Conservation (phyloP, 805 yeast genomes). For the Barnettozyma sucrosica region DNA sequence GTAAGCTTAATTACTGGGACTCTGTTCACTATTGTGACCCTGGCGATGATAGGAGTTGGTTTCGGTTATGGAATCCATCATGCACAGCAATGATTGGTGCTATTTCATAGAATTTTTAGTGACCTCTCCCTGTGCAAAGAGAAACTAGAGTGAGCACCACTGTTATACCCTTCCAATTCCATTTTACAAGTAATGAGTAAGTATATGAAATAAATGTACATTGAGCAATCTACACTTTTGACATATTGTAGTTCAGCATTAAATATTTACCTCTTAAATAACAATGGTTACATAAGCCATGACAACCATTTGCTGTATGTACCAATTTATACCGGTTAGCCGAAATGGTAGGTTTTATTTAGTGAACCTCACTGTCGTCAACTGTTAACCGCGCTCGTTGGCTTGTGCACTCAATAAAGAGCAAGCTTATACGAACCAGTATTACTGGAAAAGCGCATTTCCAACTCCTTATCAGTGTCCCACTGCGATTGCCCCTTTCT, state of each 20-base stretch:
- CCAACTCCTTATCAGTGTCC: too few relatives aligned
- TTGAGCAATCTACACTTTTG: too few relatives aligned
- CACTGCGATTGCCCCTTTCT: not conserved
- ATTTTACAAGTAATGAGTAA: not conserved
- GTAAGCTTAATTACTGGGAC: constrained; percentile 20
- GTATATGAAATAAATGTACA: too few relatives aligned
- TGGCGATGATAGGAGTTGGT: constrained; percentile 42
- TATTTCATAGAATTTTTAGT: too few relatives aligned
- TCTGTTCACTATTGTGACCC: constrained; percentile 10
- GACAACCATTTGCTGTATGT: not conserved
- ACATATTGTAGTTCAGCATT: too few relatives aligned
- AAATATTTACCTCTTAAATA: too few relatives aligned
- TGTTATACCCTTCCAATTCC: not conserved
- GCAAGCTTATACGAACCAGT: not conserved
- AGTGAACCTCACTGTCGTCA: not conserved
- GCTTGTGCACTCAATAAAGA: not conserved
- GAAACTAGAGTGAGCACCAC: too few relatives aligned
- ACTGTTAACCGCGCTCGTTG: not conserved
- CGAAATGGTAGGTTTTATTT: not conserved
- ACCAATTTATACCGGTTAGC: not conserved
- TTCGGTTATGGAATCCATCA: constrained; percentile 27
- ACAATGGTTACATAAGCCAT: not conserved
- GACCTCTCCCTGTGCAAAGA: not conserved
- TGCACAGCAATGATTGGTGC: not conserved
- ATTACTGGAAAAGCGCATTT: not conserved